Evolutionary conservation across 805 yeast species (phyloP).

Genomic region (Zygoascus bituminiphila): DNA sequence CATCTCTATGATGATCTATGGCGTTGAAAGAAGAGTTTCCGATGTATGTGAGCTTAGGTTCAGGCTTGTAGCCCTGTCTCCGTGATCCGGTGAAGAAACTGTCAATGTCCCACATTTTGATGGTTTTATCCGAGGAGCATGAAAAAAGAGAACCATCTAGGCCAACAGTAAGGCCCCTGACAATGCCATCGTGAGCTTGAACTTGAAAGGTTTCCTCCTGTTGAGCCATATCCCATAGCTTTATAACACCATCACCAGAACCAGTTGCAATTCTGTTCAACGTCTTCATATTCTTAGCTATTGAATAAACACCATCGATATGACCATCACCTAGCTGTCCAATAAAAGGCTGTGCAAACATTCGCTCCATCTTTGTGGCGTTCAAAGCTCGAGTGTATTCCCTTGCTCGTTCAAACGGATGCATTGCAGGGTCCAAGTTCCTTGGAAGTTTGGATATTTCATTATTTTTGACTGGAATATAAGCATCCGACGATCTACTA

Average conservation of each 20-base stretch:
- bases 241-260: constrained; percentile 90
- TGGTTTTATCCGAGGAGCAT: constrained; percentile 84
- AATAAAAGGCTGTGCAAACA: constrained; percentile 96
- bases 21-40: constrained; percentile 82
- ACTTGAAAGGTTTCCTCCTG: constrained; percentile 68
- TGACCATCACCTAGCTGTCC: constrained; percentile 95
- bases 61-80: constrained; percentile 25
- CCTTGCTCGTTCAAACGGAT: constrained; percentile 94
- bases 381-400: constrained; percentile 91
- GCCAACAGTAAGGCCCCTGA: constrained; percentile 74
- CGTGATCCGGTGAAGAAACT: constrained; percentile 23
- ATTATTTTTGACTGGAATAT: constrained; percentile 84
- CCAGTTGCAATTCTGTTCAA: constrained; percentile 81
- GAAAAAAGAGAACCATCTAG: constrained; percentile 58
- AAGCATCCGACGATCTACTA: constrained; percentile 81
- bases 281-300: constrained; percentile 67
- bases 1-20: constrained; percentile 75
- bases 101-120: constrained; percentile 80
- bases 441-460: constrained; percentile 84
- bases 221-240: constrained; percentile 85
- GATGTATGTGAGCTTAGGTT: constrained; percentile 66
- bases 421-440: constrained; percentile 86
- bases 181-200: constrained; percentile 86
- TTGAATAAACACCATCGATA: constrained; percentile 82
- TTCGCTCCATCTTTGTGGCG: constrained; percentile 89